phyloP scores from a whole-genome alignment of 495 filamentous ascomycete genomes.

The Aspergillus diversus region DNA sequence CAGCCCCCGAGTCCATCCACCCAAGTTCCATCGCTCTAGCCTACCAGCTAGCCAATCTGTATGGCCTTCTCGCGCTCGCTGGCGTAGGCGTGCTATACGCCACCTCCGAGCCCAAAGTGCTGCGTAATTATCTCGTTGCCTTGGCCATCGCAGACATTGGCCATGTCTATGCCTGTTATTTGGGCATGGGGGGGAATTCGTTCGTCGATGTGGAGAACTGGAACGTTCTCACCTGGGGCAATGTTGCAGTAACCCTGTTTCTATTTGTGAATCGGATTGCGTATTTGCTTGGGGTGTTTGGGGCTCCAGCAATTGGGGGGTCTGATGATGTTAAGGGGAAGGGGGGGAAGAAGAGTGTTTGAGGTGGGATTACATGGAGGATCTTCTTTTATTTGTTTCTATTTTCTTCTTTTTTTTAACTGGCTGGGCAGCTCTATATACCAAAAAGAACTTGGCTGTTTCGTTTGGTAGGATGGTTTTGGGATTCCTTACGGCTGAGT shows the following conservation, averaged over 20 bases:
- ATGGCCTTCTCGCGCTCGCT: conserved; percentile 65
- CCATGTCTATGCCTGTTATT: conserved; percentile 66
- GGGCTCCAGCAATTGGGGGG: conserved; percentile 54
- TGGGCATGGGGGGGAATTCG: conserved; percentile 57
- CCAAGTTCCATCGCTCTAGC: conserved; percentile 54
- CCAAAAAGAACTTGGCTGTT: no score
- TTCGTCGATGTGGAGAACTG: conserved; percentile 60
- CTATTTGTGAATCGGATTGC: conserved; percentile 58
- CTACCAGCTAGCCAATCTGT: conserved; percentile 70
- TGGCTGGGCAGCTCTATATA: neutral
- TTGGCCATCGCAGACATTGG: conserved; percentile 69
- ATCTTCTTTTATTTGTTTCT: neutral
- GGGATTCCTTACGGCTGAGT: no score
- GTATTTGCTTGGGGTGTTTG: conserved; percentile 64
- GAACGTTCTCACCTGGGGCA: conserved; percentile 76
- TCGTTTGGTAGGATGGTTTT: no score
- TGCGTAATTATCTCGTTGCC: conserved; percentile 68
- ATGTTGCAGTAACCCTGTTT: conserved; percentile 63
- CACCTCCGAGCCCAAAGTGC: conserved; percentile 65
- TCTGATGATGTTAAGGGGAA: conserved; percentile 15
- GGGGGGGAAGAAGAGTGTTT: conserved; percentile 28
- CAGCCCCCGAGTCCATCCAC: conserved; percentile 35
- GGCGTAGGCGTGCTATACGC: conserved; percentile 62
- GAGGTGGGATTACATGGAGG: neutral
- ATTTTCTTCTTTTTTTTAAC: neutral